These are phyloP conservation scores for Rosa lucieae DNA, from an alignment of 306 rosid species.

Conservation along the genomic window DNA sequence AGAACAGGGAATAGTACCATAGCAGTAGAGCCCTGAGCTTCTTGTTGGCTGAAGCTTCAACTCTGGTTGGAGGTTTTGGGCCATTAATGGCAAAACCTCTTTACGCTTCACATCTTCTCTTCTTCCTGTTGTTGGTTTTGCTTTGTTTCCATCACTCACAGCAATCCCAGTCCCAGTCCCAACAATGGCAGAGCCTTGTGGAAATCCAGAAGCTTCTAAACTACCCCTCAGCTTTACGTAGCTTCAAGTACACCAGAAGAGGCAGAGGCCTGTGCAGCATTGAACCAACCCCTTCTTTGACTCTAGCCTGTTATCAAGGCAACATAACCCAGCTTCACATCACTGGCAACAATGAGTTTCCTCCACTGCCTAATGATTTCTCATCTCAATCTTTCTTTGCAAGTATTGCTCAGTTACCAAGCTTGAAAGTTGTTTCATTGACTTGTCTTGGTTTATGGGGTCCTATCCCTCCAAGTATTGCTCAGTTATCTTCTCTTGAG, in stretches of 20 bases:
- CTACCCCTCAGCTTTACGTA: constrained; percentile 51
- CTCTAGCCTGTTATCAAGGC: constrained; percentile 69
- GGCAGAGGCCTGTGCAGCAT: constrained; percentile 54
- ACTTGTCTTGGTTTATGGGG: constrained; percentile 80
- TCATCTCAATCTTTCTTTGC: constrained; percentile 53
- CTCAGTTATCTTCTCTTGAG: constrained; percentile 58
- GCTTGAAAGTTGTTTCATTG: constrained; percentile 74
- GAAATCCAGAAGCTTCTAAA: constrained; percentile 62
- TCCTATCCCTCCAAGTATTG: constrained; percentile 53
- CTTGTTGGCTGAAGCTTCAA: background rate
- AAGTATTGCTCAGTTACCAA: constrained; percentile 42
- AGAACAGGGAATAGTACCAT: background rate
- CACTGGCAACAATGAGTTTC: constrained; percentile 44
- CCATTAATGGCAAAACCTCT: constrained; percentile 34
- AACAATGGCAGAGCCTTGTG: constrained; percentile 43
- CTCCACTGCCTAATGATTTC: constrained; percentile 44
- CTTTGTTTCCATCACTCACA: constrained; percentile 46
- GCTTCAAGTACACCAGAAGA: constrained; percentile 22
- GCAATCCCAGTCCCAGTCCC: constrained; percentile 48
- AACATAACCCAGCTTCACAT: constrained; percentile 77
- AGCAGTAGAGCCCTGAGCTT: background rate
- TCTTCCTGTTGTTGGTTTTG: constrained; percentile 37
- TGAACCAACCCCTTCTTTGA: constrained; percentile 64
- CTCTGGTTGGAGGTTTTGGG: background rate
- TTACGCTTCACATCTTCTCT: constrained; percentile 31